Conservation (phyloP, 202 grass and related monocot species). For the Digitaria exilis region DNA sequence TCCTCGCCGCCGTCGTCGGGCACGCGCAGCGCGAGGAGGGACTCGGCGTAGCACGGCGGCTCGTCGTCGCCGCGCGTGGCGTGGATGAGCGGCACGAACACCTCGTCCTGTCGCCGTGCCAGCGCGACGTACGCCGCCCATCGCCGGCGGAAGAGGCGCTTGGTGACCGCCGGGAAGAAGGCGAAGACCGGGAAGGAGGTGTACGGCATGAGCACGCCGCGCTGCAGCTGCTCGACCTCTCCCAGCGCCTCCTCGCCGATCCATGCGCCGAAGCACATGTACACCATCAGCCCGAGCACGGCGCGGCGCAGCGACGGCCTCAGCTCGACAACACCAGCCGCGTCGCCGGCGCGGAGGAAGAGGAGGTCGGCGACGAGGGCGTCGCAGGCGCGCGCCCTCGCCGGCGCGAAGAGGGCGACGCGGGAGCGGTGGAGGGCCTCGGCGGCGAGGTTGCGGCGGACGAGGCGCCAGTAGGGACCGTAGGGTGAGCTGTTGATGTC, state of each 20-base stretch:
- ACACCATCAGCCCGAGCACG: neutral
- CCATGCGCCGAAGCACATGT: neutral
- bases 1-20: neutral
- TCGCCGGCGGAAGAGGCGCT: neutral
- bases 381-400: neutral
- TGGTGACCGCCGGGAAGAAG: neutral
- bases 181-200: neutral
- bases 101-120: neutral
- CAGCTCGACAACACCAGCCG: neutral
- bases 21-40: conserved; percentile 6
- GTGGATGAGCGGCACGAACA: neutral
- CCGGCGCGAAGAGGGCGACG: neutral
- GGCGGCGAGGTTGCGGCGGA: neutral
- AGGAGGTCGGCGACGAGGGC: neutral
- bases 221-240: neutral
- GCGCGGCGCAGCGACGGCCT: neutral
- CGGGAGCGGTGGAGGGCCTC: neutral
- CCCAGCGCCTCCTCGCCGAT: neutral
- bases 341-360: neutral
- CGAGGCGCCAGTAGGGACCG: neutral
- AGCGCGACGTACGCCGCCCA: neutral
- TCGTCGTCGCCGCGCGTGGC: neutral
- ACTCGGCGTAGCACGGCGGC: conserved; percentile 23
- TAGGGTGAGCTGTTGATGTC: neutral
- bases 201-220: neutral